Evolutionary conservation across 495 filamentous ascomycete species (phyloP), one percentile per base, ranked within the genome.

Genomic region (Penicillium subrubescens): DNA sequence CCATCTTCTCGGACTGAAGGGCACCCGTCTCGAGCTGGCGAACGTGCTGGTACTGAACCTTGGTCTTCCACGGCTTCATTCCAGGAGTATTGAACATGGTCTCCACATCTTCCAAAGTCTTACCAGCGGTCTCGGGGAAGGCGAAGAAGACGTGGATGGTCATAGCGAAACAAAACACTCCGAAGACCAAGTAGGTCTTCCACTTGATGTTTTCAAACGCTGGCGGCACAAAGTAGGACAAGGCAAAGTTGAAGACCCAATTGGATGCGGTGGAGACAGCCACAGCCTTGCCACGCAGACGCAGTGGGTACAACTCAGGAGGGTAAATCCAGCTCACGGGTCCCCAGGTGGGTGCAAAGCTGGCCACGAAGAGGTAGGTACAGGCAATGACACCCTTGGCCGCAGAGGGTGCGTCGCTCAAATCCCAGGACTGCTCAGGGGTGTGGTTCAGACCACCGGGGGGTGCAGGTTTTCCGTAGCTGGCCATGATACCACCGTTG

Each of bases 121-220:
- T 92, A 57, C 90, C 90, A n/a, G 85, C 83, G 0, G 91, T 94
- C 75, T 95, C 91, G 1, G 91, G 92, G 82, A 94, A 92, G 66
- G 90, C 77, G 77, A 94, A 92, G 79, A 86, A 92, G n/a, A 87
- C 84, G 70, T 94, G 92, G 21, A 91, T 70, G 54, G 85, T 84
- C 87, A 91, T 92, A 60, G 80, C 77, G 56, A 86, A 86, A 73
- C 87, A 90, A 73, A 94, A 94, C 10, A 89, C 86, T 39, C 89
- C 91, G 66, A 94, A 94, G 23, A 93, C 71, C 46, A 92, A 78
- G 67, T 93, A 94, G 0, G 84, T 84, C 76, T 84, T 83, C 90
- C 90, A 94, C 60, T 84, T 77, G 66, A 93, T 92, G 66, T 84
- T 90, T 55, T 79, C 86, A 67, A 93, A 93, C 1, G 89, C 86